Base-by-base conservation (phyloP, 257 asterid species). In the Perilla frutescens region DNA sequence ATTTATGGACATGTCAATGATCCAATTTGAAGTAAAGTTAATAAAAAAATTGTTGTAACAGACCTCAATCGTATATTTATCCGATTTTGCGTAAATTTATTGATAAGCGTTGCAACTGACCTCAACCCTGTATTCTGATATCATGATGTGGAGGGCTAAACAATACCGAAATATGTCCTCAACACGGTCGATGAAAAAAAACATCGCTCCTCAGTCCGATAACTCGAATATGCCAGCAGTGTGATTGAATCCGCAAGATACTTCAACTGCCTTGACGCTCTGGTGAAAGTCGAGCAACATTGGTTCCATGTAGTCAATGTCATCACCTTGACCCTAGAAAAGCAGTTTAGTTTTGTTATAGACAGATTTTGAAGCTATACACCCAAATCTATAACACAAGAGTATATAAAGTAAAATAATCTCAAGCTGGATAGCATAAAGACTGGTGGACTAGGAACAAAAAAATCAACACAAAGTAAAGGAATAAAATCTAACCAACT, bases 241-340 rank as follows among this genome's bases (percentile, higher is more conserved):
- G 80, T 93, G 98, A 85, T 93, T 93, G 66, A 91, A 93, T 73
- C 98, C 98, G 15, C 98, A 93, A 15, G 98, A 93, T 71, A 93
- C 82, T 78, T 88, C 81, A 50, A 88, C 29, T 14, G 96, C 91
- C 79, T 80, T 83, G 43, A 82, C 81, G 6, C 81, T 81, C 70
- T 72, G 31, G 62, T 72, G 78, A 56, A 91, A 76, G 14, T 84
- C 70, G 41, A 93, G 83, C 72, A 82, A 51, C 74, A 47, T 69
- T 13, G 98, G 97, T 77, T 85, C 89, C n/a, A 72, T 47, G 77
- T 77, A 86, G 80, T 93, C 98, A n/a, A 85, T 75, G 66, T 93
- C 98, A 49, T 80, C 83, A 15, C 97, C 97, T 54, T 79, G 98
- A 59, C 98, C 98, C 98, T 93, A 55, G 26, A 78, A 55, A 48